These are phyloP conservation scores for Cryptococcus sp. DNA, from an alignment of 1,284 basidiomycete species.

Conservation along the genomic window DNA sequence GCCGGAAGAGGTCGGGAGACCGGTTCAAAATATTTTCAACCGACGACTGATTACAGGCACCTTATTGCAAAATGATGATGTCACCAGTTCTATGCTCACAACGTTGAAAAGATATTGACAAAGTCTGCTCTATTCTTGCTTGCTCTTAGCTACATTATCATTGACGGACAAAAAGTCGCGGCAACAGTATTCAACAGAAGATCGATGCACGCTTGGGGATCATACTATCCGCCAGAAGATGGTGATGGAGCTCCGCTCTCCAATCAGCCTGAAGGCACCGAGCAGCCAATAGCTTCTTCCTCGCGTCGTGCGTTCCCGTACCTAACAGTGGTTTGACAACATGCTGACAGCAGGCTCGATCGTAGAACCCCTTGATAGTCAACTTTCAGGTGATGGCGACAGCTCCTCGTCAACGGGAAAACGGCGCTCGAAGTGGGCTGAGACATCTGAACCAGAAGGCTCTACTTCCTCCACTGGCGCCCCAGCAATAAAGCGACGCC, in stretches of 20 bases:
- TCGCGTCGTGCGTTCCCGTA: conserved; percentile 11
- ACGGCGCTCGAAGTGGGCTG: conserved; percentile 14
- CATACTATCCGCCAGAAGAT: neutral
- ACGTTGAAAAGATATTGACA: neutral
- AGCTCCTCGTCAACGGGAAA: neutral
- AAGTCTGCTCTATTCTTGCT: too few species aligned
- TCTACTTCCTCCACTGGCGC: conserved; percentile 1
- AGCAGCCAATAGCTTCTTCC: conserved; percentile 18
- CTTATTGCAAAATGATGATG: conserved; percentile 5
- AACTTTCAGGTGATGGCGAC: neutral
- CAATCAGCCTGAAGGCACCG: neutral
- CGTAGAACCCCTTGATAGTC: too few species aligned
- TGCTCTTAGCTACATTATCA: too few species aligned
- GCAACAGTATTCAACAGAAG: too few species aligned
- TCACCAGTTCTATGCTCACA: conserved; percentile 1
- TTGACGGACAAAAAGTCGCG: too few species aligned
- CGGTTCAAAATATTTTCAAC: neutral
- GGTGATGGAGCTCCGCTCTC: neutral
- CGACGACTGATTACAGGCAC: too few species aligned
- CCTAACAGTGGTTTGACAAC: neutral
- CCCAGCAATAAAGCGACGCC: conserved; percentile 35
- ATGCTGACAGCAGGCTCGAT: too few species aligned
- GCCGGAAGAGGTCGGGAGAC: conserved; percentile 6
- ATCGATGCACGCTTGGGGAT: neutral
- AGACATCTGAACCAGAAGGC: neutral